Base-by-base conservation (phyloP, 805 yeast genomes). In the Saturnispora silvae region DNA sequence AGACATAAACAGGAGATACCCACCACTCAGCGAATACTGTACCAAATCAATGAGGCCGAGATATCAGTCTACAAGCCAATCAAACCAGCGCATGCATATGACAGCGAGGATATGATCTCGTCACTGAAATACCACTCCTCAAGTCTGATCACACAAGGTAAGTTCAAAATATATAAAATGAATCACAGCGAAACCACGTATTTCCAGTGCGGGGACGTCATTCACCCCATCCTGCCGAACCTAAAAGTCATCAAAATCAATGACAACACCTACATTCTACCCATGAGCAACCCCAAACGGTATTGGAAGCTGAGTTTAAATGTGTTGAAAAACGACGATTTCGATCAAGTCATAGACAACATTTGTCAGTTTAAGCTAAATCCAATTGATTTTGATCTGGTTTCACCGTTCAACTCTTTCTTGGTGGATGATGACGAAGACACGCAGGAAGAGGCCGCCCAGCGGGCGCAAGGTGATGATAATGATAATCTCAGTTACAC, bases 191-290 rank as follows among this genome's bases (percentile, higher is more conserved):
- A 62, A 40, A 77, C 75, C 7, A 69, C 77, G 1, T 79, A 77
- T 51, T 50, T 79, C 28, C 70, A 75, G 10, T 79, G 85, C 57
- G 86, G 82, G 0, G 63, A 74, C 4, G 71, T 83, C 27, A 70
- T 81, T 2, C 81, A 81, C 50, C 94, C 95, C 4, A 68, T 83
- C 11, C 58, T 83, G 36, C 83, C 85, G 3, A 71, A 67, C 42
- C 54, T 78, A 37, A 70, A 74, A 46, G 63, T 83, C 2, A 54
- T 80, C 42, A 60, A 81, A 46, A 64, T 68, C 9, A 58, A 61
- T 17, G 44, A 41, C 33, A 63, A 62, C 34, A 70, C 67, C 46
- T 78, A 77, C 46, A 64, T 79, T 2, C 52, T 82, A 14, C 77
- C 85, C 1, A 64, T 83, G 40, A 73, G 72, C 20, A 81, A 81